A percentile compares a stretch with the other conserved stretches of the same genome.
Conservation (phyloP, 2,329 filamentous ascomycete species). For the Nakataea oryzae region DNA sequence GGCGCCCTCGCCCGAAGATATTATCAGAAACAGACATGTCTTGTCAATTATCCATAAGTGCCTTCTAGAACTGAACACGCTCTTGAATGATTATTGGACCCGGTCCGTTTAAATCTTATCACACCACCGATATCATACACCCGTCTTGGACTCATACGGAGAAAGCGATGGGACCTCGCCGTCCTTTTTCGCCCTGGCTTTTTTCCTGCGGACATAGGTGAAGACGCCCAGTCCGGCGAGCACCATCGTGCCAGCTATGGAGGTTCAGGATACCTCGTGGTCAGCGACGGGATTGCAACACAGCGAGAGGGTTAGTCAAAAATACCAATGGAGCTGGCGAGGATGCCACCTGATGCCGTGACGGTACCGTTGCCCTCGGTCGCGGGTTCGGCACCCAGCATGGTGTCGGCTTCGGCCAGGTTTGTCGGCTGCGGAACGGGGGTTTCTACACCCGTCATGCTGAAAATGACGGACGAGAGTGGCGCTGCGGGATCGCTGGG, state of each 20-base stretch:
- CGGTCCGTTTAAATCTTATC: neutral
- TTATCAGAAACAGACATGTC: no score
- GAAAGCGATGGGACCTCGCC: neutral
- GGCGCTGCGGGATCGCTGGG: neutral
- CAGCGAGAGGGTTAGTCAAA: neutral
- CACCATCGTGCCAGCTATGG: constrained; percentile 34
- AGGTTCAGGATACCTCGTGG: neutral
- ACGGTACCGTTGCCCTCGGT: no score
- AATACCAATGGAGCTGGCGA: neutral
- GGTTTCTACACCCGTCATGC: neutral
- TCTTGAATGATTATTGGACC: neutral
- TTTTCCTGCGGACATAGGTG: constrained; percentile 1
- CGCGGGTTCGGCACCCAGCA: neutral
- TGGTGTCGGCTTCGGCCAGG: neutral
- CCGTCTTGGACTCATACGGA: neutral
- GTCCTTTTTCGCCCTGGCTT: neutral
- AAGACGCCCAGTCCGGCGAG: constrained; percentile 18
- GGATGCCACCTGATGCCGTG: neutral
- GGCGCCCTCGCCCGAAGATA: no score
- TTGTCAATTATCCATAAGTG: neutral
- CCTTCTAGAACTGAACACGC: neutral
- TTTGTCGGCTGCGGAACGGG: neutral
- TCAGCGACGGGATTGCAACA: neutral
- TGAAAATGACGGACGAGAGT: neutral
- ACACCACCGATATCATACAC: neutral